Evolutionary conservation across 169 alveolate genomes (phyloP).

Genomic region (Condylostoma magnum): DNA sequence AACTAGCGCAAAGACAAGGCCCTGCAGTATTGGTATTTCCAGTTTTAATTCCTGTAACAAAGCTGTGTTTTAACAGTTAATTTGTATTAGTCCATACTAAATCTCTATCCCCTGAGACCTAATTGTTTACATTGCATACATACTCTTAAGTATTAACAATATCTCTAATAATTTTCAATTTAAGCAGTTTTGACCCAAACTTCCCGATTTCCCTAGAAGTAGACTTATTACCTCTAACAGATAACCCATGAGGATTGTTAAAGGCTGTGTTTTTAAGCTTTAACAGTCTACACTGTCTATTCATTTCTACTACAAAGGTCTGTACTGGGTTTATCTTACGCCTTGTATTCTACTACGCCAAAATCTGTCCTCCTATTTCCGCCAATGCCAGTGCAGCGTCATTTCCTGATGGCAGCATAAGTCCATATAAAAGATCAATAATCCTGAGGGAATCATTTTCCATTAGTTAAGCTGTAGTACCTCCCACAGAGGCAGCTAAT

Average conservation of each 20-base stretch:
- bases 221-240: neutral
- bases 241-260: constrained; percentile 10
- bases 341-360: neutral
- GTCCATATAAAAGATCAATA: constrained; percentile 49
- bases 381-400: constrained; percentile 69
- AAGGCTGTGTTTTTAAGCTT: neutral
- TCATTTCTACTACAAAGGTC: constrained; percentile 2
- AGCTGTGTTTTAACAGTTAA: constrained; percentile 4
- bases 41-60: constrained; percentile 40
- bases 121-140: neutral
- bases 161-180: neutral
- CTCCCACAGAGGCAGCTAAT: constrained; percentile 33
- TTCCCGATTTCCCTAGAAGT: neutral
- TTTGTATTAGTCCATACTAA: constrained; percentile 38
- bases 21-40: constrained; percentile 47
- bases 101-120: neutral
- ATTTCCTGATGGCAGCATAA: constrained; percentile 72
- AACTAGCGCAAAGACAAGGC: constrained; percentile 36
- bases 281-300: neutral
- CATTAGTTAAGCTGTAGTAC: constrained; percentile 51
- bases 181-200: neutral
- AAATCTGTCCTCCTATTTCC: constrained; percentile 44
- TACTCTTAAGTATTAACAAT: neutral
- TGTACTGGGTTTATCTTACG: neutral
- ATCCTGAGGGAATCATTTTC: constrained; percentile 35